Evolutionary conservation across 768 basidiomycete genomes (phyloP).

Genomic region (Tephrocybe sp.): DNA sequence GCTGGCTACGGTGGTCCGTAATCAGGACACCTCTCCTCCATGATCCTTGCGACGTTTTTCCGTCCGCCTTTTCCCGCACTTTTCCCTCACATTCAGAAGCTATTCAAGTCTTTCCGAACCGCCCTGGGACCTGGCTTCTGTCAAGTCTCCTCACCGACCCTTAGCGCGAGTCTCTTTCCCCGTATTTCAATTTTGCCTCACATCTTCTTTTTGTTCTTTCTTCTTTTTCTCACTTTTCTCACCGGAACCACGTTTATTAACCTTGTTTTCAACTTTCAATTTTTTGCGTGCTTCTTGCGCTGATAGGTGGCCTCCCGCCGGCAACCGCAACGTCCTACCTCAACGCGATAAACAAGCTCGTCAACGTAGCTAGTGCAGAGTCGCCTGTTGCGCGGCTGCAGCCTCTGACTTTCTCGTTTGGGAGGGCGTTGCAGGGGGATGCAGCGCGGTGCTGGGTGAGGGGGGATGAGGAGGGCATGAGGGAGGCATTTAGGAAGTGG

Average conservation of each 20-base stretch:
- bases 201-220: too few relatives aligned
- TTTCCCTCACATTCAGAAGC: too few relatives aligned
- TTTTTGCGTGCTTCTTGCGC: background rate
- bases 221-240: too few relatives aligned
- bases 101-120: background rate
- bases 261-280: too few relatives aligned
- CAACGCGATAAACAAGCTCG: constrained; percentile 37
- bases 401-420: constrained; percentile 50
- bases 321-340: constrained; percentile 40
- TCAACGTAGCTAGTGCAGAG: constrained; percentile 29
- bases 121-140: background rate
- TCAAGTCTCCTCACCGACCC: background rate
- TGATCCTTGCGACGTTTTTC: constrained; percentile 3
- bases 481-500: constrained; percentile 39
- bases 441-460: constrained; percentile 45
- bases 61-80: too few relatives aligned
- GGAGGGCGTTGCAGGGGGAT: constrained; percentile 49
- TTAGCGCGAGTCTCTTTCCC: background rate
- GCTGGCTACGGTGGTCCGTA: too few relatives aligned
- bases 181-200: background rate
- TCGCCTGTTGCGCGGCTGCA: constrained; percentile 41
- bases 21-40: background rate
- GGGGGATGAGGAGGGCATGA: constrained; percentile 42
- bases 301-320: constrained; percentile 43
- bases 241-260: too few relatives aligned